Evolutionary conservation across 163 green algal genomes (phyloP), one percentile per base, ranked within the genome.

Genomic region (Chloroidium sp.): DNA sequence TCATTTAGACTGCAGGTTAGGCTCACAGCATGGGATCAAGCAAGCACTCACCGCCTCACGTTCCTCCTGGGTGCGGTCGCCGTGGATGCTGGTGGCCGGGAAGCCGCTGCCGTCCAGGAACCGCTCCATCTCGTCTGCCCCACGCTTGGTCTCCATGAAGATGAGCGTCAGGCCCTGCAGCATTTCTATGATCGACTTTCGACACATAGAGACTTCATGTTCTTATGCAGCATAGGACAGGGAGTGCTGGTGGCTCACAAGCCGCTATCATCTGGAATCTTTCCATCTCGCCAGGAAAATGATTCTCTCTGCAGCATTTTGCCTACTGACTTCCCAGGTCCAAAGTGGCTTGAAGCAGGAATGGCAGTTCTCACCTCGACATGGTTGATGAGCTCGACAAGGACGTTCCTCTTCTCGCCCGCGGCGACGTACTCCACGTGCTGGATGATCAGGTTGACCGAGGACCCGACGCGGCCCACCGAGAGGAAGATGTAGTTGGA

Each of bases 91-190:
- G 69, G 96, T 98, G n/a, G 97, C 95, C n/a, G 93, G 90, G 84
- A 98, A 94, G 82, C 93, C 91, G 85, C 97, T 92, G 81, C 91
- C 86, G 69, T 84, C 90, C 12, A 99, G 91, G 84, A 94, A 98
- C 85, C 98, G 94, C 87, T 99, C 95, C 69, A 99, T 89, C 74
- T 94, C 89, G 82, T 99, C 96, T 57, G 96, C 96, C 67, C 96
- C 94, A 72, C 94, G 92, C 93, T 99, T 99, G 69, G 96, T 99
- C 93, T 99, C 96, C 74, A 99, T 95, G 90, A 99, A 99, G 36
- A 99, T 93, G 12, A 99, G 85, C 1, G 92, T 98, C 69, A 99
- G 88, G 75, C 96, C 95, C 89, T 96, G 84, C 61, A 36, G 36
- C 36, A 36, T 36, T 36, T 36, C 36, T 36, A 36, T 36, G 36